These are phyloP conservation scores for Neurospora cerealis DNA, from an alignment of 495 filamentous ascomycete genomes.

Conservation along the genomic window DNA sequence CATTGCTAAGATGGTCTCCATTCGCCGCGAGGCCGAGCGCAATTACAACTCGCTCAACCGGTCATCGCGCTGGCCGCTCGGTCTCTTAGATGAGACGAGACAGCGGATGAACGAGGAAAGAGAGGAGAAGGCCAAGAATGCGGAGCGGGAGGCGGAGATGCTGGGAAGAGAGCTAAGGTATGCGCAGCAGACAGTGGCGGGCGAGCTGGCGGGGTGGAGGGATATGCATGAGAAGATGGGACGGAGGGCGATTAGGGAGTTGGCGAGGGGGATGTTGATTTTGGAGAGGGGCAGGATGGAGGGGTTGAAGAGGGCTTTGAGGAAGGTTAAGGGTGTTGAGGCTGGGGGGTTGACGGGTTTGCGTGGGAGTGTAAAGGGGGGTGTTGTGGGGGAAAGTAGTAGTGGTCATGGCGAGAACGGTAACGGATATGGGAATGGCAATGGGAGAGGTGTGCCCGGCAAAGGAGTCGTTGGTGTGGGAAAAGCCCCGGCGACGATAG, in stretches of 20 bases:
- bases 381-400: too few relatives aligned
- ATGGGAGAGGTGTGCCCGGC: background rate
- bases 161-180: slow-evolving; percentile 74
- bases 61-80: slow-evolving; percentile 67
- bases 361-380: background rate
- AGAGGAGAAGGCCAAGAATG: slow-evolving; percentile 58
- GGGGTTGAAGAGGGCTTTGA: slow-evolving; percentile 65
- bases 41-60: slow-evolving; percentile 62
- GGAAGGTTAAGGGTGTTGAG: slow-evolving; percentile 33
- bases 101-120: slow-evolving; percentile 71
- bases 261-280: slow-evolving; percentile 69
- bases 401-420: background rate
- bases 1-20: slow-evolving; percentile 55
- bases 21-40: slow-evolving; percentile 61
- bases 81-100: slow-evolving; percentile 81
- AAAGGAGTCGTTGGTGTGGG: background rate
- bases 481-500: background rate
- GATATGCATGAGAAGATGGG: slow-evolving; percentile 74
- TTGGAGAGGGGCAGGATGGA: slow-evolving; percentile 70
- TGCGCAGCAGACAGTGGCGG: slow-evolving; percentile 85
- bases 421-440: too few relatives aligned
- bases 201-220: slow-evolving; percentile 88
- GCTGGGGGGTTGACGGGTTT: background rate
- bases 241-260: slow-evolving; percentile 57
- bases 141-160: slow-evolving; percentile 51